Conservation (phyloP, 805 yeast species). For the Barnettozyma populi region DNA sequence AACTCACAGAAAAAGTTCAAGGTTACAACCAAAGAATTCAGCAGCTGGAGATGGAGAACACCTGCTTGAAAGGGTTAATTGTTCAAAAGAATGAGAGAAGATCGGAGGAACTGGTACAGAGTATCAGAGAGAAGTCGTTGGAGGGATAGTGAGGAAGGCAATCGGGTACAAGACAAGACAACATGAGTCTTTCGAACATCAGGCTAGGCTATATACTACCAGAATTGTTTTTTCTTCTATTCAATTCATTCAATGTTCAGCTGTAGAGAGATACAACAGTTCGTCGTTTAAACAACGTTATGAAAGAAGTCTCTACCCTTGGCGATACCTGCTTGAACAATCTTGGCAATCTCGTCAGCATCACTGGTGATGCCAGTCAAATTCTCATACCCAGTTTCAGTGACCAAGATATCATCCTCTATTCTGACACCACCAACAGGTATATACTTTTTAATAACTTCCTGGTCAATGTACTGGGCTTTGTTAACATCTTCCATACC, state of each 20-base stretch:
- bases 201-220: not conserved
- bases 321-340: slow-evolving; percentile 64
- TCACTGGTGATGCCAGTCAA: slow-evolving; percentile 82
- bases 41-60: slow-evolving; percentile 58
- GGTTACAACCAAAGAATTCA: slow-evolving; percentile 41
- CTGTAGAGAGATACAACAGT: not conserved
- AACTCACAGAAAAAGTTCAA: slow-evolving; percentile 40
- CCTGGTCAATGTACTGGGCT: slow-evolving; percentile 44
- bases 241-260: not conserved
- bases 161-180: not conserved
- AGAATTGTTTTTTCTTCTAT: not conserved
- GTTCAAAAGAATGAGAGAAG: slow-evolving; percentile 44
- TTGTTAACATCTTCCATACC: slow-evolving; percentile 41
- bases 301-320: slow-evolving; percentile 66
- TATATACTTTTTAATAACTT: slow-evolving; percentile 70
- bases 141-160: not conserved
- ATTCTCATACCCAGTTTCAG: slow-evolving; percentile 72
- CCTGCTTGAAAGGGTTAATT: slow-evolving; percentile 47
- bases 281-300: too few species aligned
- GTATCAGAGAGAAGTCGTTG: slow-evolving; percentile 29
- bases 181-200: not conserved
- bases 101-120: slow-evolving; percentile 32
- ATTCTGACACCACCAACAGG: slow-evolving; percentile 96
- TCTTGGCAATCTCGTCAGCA: slow-evolving; percentile 72
- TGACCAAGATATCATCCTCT: slow-evolving; percentile 86